Percentiles rank a stretch among this genome's conserved stretches.
Conservation (phyloP, 768 basidiomycete genomes). For the Tricholoma sp. region DNA sequence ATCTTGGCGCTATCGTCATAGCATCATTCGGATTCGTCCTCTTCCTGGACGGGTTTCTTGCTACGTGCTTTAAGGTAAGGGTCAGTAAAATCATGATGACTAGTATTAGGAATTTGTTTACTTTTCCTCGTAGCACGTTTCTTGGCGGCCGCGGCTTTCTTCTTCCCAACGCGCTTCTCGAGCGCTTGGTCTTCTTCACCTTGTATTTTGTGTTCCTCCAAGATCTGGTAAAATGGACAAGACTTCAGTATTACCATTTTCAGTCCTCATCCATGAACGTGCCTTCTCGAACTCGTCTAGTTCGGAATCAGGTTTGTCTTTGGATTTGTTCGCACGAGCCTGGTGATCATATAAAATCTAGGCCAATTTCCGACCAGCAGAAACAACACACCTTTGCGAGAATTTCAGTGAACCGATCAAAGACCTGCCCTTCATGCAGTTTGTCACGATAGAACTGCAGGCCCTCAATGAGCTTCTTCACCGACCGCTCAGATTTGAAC, state of each 20-base stretch:
- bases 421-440: conserved; percentile 83
- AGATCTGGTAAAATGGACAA: conserved; percentile 45
- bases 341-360: conserved; percentile 18
- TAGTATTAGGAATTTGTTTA: conserved; percentile 14
- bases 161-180: conserved; percentile 79
- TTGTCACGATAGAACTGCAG: conserved; percentile 95
- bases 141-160: conserved; percentile 77
- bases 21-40: conserved; percentile 14
- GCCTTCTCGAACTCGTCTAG: conserved; percentile 93
- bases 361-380: background rate
- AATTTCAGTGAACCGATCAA: conserved; percentile 80
- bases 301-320: conserved; percentile 90
- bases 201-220: conserved; percentile 77
- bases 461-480: conserved; percentile 94
- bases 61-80: conserved; percentile 7
- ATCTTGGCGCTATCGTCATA: background rate
- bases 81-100: background rate
- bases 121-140: conserved; percentile 54
- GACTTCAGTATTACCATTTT: background rate
- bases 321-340: conserved; percentile 88
- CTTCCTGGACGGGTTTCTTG: conserved; percentile 10
- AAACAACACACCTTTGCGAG: conserved; percentile 63
- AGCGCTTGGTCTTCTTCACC: conserved; percentile 91
- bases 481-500: conserved; percentile 94
- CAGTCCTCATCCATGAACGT: conserved; percentile 8